Evolutionary conservation across 805 yeast species (phyloP).

Genomic region (Komagataella kurtzmanii): DNA sequence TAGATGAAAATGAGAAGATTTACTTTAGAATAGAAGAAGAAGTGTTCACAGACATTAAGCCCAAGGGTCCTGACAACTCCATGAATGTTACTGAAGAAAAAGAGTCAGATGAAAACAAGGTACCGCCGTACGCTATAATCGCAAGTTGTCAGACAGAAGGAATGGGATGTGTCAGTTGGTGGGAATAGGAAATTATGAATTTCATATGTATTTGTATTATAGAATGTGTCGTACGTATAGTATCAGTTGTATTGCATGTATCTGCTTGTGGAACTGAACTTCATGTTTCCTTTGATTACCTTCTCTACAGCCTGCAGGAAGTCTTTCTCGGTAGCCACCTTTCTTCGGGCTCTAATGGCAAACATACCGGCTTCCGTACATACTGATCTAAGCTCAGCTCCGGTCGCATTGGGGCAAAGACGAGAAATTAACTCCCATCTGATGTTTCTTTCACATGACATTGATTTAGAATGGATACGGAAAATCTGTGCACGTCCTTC

Average conservation of each 20-base stretch:
- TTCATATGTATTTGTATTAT: neutral
- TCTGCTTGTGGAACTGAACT: constrained; percentile 92
- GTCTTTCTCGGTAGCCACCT: constrained; percentile 96
- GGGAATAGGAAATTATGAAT: constrained; percentile 40
- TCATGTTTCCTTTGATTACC: constrained; percentile 96
- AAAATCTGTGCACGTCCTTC: constrained; percentile 98
- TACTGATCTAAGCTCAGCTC: constrained; percentile 96
- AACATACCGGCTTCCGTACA: constrained; percentile 99
- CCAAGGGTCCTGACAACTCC: constrained; percentile 46
- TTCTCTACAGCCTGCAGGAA: constrained; percentile 95
- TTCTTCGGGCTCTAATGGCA: constrained; percentile 96
- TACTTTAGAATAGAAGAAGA: constrained; percentile 88
- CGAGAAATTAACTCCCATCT: constrained; percentile 98
- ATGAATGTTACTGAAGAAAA: constrained; percentile 14
- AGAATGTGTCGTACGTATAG: neutral
- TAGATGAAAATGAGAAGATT: constrained; percentile 85
- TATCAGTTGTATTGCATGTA: constrained; percentile 92
- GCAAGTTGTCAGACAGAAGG: constrained; percentile 95
- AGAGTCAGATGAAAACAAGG: constrained; percentile 20
- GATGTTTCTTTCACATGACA: constrained; percentile 95
- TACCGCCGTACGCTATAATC: constrained; percentile 73
- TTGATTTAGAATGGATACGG: constrained; percentile 92
- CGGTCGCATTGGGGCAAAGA: constrained; percentile 95
- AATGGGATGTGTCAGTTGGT: constrained; percentile 94
- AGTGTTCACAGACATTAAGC: constrained; percentile 71